Percentiles rank a stretch among this genome's conserved stretches.
phyloP scores from a whole-genome alignment of 2,329 filamentous ascomycete genomes.

The Cladosporium sp. region DNA sequence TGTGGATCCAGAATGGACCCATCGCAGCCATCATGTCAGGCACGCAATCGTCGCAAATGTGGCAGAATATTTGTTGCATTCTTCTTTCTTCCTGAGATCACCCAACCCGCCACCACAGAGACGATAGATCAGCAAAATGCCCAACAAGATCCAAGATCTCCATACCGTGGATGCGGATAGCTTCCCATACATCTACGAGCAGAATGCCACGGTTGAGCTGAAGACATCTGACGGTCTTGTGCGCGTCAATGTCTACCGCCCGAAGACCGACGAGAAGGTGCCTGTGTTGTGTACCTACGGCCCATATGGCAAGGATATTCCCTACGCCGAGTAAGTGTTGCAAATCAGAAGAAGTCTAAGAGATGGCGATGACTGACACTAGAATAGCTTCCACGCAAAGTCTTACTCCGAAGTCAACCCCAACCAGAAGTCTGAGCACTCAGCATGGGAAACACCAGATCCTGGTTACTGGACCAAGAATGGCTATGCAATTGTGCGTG shows the following conservation, averaged over 20 bases:
- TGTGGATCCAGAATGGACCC: background rate
- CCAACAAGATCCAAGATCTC: constrained; percentile 29
- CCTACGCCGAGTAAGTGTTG: constrained; percentile 48
- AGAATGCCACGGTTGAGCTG: constrained; percentile 29
- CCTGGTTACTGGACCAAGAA: constrained; percentile 33
- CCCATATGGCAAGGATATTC: constrained; percentile 70
- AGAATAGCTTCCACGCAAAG: constrained; percentile 43
- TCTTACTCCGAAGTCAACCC: constrained; percentile 43
- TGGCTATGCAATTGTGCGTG: constrained; percentile 32
- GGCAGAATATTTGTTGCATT: background rate
- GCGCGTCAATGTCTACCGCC: constrained; percentile 32
- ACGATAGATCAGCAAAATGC: constrained; percentile 20
- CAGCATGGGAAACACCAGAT: constrained; percentile 44
- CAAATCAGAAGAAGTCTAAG: constrained; percentile 30
- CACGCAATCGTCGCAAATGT: background rate
- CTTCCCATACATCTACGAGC: constrained; percentile 32
- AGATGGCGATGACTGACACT: background rate
- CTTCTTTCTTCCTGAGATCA: background rate
- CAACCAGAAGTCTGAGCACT: constrained; percentile 38
- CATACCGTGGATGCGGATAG: constrained; percentile 28
- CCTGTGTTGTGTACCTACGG: constrained; percentile 69
- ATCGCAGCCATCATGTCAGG: background rate
- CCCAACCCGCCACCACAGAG: constrained; percentile 3
- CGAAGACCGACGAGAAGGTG: constrained; percentile 34
- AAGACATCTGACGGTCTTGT: constrained; percentile 27